Base-by-base conservation (phyloP, 805 yeast genomes). In the Trichomonascus vanleenenianus region DNA sequence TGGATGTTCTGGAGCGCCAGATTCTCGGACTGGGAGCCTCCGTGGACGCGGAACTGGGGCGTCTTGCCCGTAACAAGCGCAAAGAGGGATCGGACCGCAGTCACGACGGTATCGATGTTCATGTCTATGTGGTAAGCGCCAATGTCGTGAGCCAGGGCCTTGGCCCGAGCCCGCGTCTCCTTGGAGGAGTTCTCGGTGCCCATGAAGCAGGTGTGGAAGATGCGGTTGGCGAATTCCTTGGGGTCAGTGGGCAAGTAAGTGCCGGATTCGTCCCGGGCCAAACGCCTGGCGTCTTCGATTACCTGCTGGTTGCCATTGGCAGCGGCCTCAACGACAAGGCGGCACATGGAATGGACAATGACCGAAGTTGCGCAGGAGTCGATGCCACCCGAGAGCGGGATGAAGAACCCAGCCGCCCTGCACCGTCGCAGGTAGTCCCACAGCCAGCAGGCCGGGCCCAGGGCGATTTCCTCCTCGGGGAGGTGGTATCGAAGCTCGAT, bases 401-500 rank as follows among this genome's bases (percentile, higher is more conserved):
- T 70, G 65, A 93, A 94, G 62, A 74, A 93, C 0, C 99, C 99
- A 0, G 88, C 86, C 43, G 93, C 85, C 53, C 78, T 78, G 55
- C 95, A 86, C 52, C 99, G 76, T 62, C 99, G 77, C 48, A 93
- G 72, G 59, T 93, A 93, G 64, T 93, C 99, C 99, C 99, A 93
- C 52, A 93, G 65, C 99, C 99, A 93, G 63, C 98, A 93, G 0
- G 99, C 98, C 0, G 99, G 99, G 0, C 99, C 99, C 38, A 85
- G 70, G 0, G 97, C 97, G 53, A 93, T 91, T 64, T 93, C 99
- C 65, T 93, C 97, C 58, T 89, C 95, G 2, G 98, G 96, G 2
- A 70, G 59, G 64, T 85, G 94, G 56, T 83, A 83, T 33, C 72
- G 73, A 38, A 83, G 72, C 3, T 68, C 70, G 18, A 65, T 61